Percentiles rank a stretch among this genome's conserved stretches.
phyloP scores from a whole-genome alignment of 768 basidiomycete genomes.

The Pulveroboletus sp. region DNA sequence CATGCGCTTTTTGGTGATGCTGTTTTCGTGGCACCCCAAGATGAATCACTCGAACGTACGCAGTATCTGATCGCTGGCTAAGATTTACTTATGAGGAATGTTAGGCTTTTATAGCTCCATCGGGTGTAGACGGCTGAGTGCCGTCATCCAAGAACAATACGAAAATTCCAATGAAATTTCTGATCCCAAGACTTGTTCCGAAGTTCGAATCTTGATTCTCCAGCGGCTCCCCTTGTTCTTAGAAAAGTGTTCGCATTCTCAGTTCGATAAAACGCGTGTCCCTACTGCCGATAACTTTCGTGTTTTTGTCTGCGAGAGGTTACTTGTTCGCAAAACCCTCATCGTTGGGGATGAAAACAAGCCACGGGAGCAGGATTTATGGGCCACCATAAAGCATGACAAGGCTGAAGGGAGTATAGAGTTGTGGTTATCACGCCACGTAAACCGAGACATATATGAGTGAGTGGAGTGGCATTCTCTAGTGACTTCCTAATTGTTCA shows the following conservation, averaged over 20 bases:
- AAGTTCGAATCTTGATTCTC: neutral
- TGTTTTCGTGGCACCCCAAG: neutral
- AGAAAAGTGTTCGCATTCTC: neutral
- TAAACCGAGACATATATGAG: neutral
- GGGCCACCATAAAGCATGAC: neutral
- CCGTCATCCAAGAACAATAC: neutral
- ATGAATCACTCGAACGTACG: neutral
- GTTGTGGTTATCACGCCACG: neutral
- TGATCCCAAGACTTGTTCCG: neutral
- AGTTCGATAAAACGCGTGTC: neutral
- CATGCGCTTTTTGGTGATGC: neutral
- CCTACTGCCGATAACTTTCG: neutral
- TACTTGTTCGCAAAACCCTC: neutral
- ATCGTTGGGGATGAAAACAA: neutral
- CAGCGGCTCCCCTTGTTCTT: neutral
- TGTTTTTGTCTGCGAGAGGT: neutral
- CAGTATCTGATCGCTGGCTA: neutral
- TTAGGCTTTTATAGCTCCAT: neutral
- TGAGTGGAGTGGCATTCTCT: neutral
- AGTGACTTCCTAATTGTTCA: neutral
- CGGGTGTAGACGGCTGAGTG: neutral
- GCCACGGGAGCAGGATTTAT: neutral
- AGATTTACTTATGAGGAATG: neutral
- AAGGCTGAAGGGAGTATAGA: neutral
- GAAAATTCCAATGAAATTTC: neutral